A percentile compares a stretch with the other conserved stretches of the same genome.
These are phyloP conservation scores for Diddensiella transvaalensis DNA, from an alignment of 805 yeast genomes.

Conservation along the genomic window DNA sequence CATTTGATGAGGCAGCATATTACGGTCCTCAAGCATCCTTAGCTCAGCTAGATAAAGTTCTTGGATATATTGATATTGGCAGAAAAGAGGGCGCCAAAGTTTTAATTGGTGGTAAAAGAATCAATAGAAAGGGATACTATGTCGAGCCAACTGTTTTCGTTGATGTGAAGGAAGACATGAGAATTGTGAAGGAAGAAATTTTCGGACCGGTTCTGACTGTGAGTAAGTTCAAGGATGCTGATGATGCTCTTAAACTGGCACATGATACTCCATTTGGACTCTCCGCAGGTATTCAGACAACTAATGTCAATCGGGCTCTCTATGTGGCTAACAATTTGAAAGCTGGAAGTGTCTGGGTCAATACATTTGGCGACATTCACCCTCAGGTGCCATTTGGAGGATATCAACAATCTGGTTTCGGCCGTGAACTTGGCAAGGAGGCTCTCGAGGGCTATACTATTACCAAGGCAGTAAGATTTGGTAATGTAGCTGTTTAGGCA, in stretches of 20 bases:
- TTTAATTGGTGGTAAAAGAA: conserved; percentile 69
- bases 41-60: conserved; percentile 67
- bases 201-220: conserved; percentile 81
- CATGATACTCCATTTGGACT: conserved; percentile 73
- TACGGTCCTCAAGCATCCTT: conserved; percentile 89
- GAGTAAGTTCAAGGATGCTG: conserved; percentile 58
- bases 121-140: conserved; percentile 52
- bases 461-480: conserved; percentile 71
- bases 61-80: conserved; percentile 70
- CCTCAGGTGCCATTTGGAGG: conserved; percentile 75
- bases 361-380: conserved; percentile 62
- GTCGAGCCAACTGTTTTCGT: conserved; percentile 72
- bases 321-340: conserved; percentile 52
- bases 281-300: conserved; percentile 74
- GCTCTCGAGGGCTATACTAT: conserved; percentile 69
- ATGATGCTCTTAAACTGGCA: conserved; percentile 63
- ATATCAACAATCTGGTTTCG: conserved; percentile 71
- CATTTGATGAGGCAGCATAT: conserved; percentile 65
- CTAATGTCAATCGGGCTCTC: conserved; percentile 61
- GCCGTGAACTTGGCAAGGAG: conserved; percentile 73
- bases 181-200: conserved; percentile 72
- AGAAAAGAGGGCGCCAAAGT: conserved; percentile 76
- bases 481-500: conserved; percentile 40
- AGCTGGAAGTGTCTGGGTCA: conserved; percentile 67
- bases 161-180: conserved; percentile 59